Evolutionary conservation across 768 basidiomycete species (phyloP).

Genomic region (Naganishia friedmannii): DNA sequence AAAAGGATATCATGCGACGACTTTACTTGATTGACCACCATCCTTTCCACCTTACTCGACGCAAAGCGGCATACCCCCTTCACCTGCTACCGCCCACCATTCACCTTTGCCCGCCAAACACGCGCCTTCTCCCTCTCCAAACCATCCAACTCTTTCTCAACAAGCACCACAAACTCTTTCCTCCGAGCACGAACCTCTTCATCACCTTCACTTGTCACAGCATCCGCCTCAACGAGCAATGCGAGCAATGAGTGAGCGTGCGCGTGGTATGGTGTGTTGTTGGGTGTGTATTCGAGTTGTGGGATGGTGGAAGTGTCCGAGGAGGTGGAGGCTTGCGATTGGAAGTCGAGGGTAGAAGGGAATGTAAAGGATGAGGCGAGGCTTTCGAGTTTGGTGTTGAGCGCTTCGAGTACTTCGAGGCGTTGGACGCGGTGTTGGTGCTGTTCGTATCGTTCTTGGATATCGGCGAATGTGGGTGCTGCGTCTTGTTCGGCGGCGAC

Average conservation of each 20-base stretch:
- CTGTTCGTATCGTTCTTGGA: conserved; percentile 22
- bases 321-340: neutral
- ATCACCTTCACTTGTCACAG: conserved; percentile 64
- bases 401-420: conserved; percentile 29
- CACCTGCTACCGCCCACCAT: neutral
- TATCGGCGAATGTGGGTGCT: neutral
- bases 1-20: neutral
- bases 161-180: conserved; percentile 57
- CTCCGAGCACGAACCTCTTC: conserved; percentile 57
- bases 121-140: conserved; percentile 49
- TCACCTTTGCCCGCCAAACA: neutral
- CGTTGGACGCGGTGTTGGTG: conserved; percentile 26
- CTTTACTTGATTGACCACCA: no score
- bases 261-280: conserved; percentile 61
- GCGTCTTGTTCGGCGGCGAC: neutral
- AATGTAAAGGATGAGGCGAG: conserved; percentile 21
- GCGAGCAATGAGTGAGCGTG: conserved; percentile 63
- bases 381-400: conserved; percentile 23
- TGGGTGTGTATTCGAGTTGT: conserved; percentile 60
- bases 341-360: conserved; percentile 30
- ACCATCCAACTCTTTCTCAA: conserved; percentile 58
- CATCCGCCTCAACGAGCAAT: conserved; percentile 65
- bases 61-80: no score
- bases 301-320: conserved; percentile 10
- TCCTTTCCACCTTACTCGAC: neutral